Percentiles rank a stretch among this genome's conserved stretches.
These are phyloP conservation scores for Xanthoceras sorbifolium DNA, from an alignment of 345 rosid species.

Conservation along the genomic window DNA sequence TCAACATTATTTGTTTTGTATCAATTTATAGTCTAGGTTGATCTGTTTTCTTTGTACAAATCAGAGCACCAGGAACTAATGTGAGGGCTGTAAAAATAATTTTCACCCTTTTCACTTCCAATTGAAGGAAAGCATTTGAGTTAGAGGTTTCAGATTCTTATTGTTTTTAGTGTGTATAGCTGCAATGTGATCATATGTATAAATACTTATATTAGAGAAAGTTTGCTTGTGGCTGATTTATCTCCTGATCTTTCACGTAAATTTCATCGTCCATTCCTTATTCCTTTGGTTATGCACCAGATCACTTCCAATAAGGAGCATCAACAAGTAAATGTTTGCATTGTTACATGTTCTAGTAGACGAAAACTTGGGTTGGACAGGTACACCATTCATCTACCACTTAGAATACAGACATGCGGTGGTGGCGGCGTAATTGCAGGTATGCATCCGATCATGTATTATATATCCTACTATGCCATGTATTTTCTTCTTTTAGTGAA, in stretches of 20 bases:
- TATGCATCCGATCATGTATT: too few species aligned
- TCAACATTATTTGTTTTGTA: neutral
- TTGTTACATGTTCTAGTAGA: neutral
- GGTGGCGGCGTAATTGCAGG: too few species aligned
- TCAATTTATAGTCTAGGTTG: neutral
- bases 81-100: neutral
- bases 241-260: neutral
- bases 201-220: neutral
- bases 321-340: too few species aligned
- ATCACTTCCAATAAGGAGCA: too few species aligned
- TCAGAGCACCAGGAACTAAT: neutral
- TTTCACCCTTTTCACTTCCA: neutral
- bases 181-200: neutral
- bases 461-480: too few species aligned
- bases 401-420: too few species aligned
- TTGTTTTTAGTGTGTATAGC: neutral
- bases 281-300: too few species aligned
- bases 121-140: neutral
- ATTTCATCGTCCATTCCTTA: neutral
- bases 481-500: too few species aligned
- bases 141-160: neutral
- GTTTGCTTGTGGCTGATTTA: neutral
- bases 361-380: neutral
- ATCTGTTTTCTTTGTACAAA: neutral
- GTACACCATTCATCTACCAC: neutral